Conservation (phyloP, 139 green algal species). For the Monoraphidium neglectum region DNA sequence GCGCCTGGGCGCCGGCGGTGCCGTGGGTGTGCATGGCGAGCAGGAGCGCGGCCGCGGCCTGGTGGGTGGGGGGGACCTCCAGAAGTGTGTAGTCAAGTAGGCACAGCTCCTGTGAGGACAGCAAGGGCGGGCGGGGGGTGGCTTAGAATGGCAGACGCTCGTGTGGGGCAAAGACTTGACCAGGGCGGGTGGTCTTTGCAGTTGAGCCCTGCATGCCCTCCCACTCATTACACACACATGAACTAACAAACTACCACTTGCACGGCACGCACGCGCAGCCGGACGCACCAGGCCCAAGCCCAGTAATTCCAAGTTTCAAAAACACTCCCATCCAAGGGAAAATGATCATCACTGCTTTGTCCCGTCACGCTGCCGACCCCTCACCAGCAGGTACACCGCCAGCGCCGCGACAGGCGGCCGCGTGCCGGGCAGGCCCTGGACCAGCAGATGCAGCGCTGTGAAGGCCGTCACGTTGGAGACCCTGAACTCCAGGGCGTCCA, state of each 20-base stretch:
- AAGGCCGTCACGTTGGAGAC: constrained; percentile 36
- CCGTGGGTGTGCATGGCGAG: not conserved
- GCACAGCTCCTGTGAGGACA: not conserved
- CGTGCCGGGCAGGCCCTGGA: constrained; percentile 11
- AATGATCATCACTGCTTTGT: too few relatives aligned
- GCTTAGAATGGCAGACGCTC: not conserved
- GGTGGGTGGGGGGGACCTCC: not conserved
- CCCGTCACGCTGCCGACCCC: too few relatives aligned
- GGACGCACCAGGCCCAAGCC: too few relatives aligned
- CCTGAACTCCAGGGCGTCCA: constrained; percentile 41
- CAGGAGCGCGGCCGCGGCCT: not conserved
- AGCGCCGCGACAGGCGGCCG: not conserved
- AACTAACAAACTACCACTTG: too few relatives aligned
- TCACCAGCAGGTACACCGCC: too few relatives aligned
- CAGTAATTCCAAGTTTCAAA: too few relatives aligned
- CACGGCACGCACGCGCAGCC: too few relatives aligned
- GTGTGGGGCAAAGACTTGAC: not conserved
- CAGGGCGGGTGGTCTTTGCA: too few relatives aligned
- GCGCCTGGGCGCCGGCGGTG: not conserved
- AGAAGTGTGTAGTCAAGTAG: not conserved
- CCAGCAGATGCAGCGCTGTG: constrained; percentile 42
- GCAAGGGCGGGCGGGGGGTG: not conserved
- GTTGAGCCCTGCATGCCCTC: too few relatives aligned
- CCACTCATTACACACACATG: too few relatives aligned
- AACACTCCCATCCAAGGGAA: too few relatives aligned